Percentiles rank a stretch among this genome's conserved stretches.
Conservation (phyloP, 2,329 filamentous ascomycete species). For the Verticillium zaregamsianum region DNA sequence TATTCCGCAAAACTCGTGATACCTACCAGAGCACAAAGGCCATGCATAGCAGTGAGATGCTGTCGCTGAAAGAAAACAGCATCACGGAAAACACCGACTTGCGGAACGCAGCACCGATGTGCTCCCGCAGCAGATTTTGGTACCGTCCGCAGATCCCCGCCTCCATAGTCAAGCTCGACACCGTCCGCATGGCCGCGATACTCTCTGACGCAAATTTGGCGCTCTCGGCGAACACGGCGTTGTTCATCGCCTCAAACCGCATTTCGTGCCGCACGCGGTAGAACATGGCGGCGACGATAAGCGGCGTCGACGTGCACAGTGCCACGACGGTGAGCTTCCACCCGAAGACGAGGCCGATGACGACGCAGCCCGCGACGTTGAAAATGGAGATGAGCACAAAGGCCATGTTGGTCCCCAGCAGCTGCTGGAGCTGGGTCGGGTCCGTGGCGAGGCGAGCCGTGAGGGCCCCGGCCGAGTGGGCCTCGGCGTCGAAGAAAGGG, state of each 20-base stretch:
- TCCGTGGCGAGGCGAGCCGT: slow-evolving; percentile 22
- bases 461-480: slow-evolving; percentile 21
- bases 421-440: slow-evolving; percentile 25
- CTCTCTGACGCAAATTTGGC: slow-evolving; percentile 61
- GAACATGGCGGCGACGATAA: slow-evolving; percentile 28
- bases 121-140: slow-evolving; percentile 26
- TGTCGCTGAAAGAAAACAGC: slow-evolving; percentile 31
- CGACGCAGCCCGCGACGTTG: slow-evolving; percentile 22
- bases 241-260: slow-evolving; percentile 54
- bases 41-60: slow-evolving; percentile 31
- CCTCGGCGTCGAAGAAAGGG: slow-evolving; percentile 23
- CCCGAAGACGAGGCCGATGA: slow-evolving; percentile 24
- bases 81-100: slow-evolving; percentile 26
- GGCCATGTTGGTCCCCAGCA: slow-evolving; percentile 25
- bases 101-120: slow-evolving; percentile 24
- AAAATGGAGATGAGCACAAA: slow-evolving; percentile 23
- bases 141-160: slow-evolving; percentile 42
- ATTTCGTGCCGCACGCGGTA: slow-evolving; percentile 41
- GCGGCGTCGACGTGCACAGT: slow-evolving; percentile 28
- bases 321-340: slow-evolving; percentile 35
- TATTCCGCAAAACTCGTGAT: too few species aligned
- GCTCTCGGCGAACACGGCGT: slow-evolving; percentile 53
- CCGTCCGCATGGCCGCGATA: slow-evolving; percentile 59
- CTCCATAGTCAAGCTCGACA: slow-evolving; percentile 57
- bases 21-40: slow-evolving; percentile 54